Conservation (phyloP, 2,329 filamentous ascomycete species). For the Fusarium avenaceum region DNA sequence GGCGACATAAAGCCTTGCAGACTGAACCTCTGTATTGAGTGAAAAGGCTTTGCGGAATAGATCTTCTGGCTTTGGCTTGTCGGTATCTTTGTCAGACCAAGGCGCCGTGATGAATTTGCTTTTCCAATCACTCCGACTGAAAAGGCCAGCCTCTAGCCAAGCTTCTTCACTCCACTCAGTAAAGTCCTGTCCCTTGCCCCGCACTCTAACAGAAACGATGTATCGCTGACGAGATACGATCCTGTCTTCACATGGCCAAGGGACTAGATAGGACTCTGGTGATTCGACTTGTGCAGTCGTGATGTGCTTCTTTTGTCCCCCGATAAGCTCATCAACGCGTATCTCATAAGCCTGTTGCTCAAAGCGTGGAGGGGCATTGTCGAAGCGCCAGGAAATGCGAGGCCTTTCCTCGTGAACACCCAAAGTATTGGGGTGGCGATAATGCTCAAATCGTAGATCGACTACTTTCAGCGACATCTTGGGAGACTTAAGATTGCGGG, state of each 20-base stretch:
- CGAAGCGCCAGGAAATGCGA: constrained; percentile 39
- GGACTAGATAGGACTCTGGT: constrained; percentile 15
- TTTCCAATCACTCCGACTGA: constrained; percentile 30
- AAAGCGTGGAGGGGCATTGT: constrained; percentile 31
- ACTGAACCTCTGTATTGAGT: not conserved
- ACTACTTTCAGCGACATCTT: constrained; percentile 29
- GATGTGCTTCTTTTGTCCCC: not conserved
- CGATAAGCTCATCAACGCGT: not conserved
- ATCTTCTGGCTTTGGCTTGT: constrained; percentile 38
- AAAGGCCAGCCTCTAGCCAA: constrained; percentile 30
- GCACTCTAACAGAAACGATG: constrained; percentile 12
- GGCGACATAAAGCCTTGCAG: constrained; percentile 59
- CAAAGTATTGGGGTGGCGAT: constrained; percentile 26
- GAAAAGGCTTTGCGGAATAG: constrained; percentile 36
- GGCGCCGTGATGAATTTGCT: constrained; percentile 36
- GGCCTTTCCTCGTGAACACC: constrained; percentile 36
- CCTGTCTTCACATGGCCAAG: constrained; percentile 23
- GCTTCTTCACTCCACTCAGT: constrained; percentile 34
- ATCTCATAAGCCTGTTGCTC: constrained; percentile 37
- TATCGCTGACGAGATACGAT: constrained; percentile 33
- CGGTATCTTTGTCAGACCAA: constrained; percentile 26
- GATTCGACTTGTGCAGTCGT: constrained; percentile 3
- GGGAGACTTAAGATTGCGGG: not conserved
- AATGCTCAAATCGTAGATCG: constrained; percentile 39
- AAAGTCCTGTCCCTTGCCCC: constrained; percentile 14